Evolutionary conservation across 164 flowering plant genomes (phyloP).

Genomic region (Kingdonia uniflora): DNA sequence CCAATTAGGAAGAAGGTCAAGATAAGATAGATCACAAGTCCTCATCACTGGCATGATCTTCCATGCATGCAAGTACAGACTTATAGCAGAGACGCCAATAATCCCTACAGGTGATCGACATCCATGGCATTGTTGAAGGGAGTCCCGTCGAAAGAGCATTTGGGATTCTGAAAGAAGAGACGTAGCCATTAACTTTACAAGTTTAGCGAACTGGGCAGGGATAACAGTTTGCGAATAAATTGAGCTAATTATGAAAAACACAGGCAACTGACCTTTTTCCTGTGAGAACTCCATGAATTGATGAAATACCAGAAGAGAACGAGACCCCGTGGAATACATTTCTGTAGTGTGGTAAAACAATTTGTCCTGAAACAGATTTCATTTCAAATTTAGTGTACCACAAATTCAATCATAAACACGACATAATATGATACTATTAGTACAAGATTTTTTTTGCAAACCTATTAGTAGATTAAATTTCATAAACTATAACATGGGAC

Average conservation of each 20-base stretch:
- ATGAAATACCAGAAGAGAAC: constrained; percentile 24
- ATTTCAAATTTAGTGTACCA: not conserved
- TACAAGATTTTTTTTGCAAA: no score
- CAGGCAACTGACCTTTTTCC: constrained; percentile 51
- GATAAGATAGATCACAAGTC: no score
- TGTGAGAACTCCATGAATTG: constrained; percentile 55
- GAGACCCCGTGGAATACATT: constrained; percentile 39
- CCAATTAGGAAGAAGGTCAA: no score
- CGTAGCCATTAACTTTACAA: not conserved
- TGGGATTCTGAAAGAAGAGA: constrained; percentile 36
- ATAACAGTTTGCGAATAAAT: not conserved
- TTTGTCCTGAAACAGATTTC: constrained; percentile 43
- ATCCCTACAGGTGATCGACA: constrained; percentile 35
- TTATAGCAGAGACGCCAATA: constrained; percentile 60
- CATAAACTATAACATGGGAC: no score
- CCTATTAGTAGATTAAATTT: no score
- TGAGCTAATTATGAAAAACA: not conserved
- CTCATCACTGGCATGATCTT: not conserved
- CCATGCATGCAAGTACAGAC: constrained; percentile 36
- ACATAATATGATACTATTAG: no score
- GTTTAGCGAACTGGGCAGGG: not conserved
- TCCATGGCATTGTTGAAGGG: constrained; percentile 70
- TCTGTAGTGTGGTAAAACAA: constrained; percentile 52
- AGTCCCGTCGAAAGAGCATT: constrained; percentile 21
- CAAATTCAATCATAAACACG: not conserved